A percentile compares a stretch with the other conserved stretches of the same genome.
These are phyloP conservation scores for Inosperma sp. DNA, from an alignment of 768 basidiomycete genomes.

Conservation along the genomic window DNA sequence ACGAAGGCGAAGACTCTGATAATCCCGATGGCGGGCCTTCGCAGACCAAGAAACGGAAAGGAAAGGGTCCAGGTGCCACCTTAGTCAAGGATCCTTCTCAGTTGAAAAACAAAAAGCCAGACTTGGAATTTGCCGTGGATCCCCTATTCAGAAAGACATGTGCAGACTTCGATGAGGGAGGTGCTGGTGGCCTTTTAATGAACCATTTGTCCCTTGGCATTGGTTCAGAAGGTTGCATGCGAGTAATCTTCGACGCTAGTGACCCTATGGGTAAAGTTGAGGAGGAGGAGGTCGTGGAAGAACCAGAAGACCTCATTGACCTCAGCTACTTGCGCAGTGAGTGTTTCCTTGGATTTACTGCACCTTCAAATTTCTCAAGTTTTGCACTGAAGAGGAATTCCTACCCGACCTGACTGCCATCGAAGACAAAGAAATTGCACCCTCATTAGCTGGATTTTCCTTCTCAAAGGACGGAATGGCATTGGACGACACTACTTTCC, in stretches of 20 bases:
- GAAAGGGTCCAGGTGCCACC: constrained; percentile 63
- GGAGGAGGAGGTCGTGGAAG: constrained; percentile 70
- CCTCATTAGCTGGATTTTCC: constrained; percentile 75
- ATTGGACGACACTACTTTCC: constrained; percentile 59
- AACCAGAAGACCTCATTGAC: constrained; percentile 66
- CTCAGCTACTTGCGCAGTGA: constrained; percentile 57
- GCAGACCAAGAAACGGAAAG: constrained; percentile 60
- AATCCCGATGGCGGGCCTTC: constrained; percentile 64
- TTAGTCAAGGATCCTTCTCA: constrained; percentile 83
- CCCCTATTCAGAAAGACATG: constrained; percentile 97
- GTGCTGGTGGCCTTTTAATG: constrained; percentile 93
- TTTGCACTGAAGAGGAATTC: constrained; percentile 50
- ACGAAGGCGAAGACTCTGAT: constrained; percentile 56
- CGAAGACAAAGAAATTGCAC: constrained; percentile 70
- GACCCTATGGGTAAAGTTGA: constrained; percentile 80
- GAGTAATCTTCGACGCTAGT: constrained; percentile 95
- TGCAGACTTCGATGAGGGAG: constrained; percentile 98
- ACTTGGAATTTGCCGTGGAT: constrained; percentile 94
- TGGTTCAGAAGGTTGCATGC: constrained; percentile 73
- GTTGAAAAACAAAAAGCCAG: constrained; percentile 86
- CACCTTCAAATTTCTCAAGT: constrained; percentile 11
- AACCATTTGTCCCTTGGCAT: constrained; percentile 83
- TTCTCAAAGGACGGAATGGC: constrained; percentile 67
- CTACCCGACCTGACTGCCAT: constrained; percentile 63
- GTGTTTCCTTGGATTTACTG: constrained; percentile 19